These are phyloP conservation scores for Phialophora tarda DNA, from an alignment of 2,329 filamentous ascomycete genomes.

Conservation along the genomic window DNA sequence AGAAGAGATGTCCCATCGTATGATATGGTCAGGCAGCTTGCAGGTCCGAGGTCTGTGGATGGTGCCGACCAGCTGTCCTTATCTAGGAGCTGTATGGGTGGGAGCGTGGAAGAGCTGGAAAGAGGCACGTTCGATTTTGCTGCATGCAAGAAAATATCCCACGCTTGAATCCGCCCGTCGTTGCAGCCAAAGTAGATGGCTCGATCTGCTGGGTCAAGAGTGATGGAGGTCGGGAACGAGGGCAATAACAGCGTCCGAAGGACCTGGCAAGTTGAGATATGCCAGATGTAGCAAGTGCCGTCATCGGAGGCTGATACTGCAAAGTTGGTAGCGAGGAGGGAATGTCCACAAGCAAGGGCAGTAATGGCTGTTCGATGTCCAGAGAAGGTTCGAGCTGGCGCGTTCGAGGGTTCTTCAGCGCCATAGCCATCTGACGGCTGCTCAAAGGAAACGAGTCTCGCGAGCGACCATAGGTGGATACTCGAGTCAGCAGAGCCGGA, in stretches of 20 bases:
- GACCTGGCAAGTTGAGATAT: slow-evolving; percentile 77
- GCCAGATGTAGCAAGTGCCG: slow-evolving; percentile 90
- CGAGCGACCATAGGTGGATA: slow-evolving; percentile 88
- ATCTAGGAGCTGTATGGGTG: slow-evolving; percentile 49
- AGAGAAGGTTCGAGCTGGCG: slow-evolving; percentile 77
- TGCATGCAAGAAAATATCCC: slow-evolving; percentile 68
- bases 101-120: slow-evolving; percentile 43
- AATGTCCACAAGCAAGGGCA: slow-evolving; percentile 66
- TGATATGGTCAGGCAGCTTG: slow-evolving; percentile 72
- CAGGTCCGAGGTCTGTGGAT: slow-evolving; percentile 68
- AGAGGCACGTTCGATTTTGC: slow-evolving; percentile 10
- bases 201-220: slow-evolving; percentile 81
- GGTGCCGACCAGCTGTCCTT: slow-evolving; percentile 57
- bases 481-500: slow-evolving; percentile 72
- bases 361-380: slow-evolving; percentile 64
- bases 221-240: slow-evolving; percentile 71
- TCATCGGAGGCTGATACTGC: slow-evolving; percentile 84
- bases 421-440: slow-evolving; percentile 53
- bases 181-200: slow-evolving; percentile 81
- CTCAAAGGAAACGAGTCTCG: slow-evolving; percentile 71
- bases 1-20: slow-evolving; percentile 82
- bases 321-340: slow-evolving; percentile 75
- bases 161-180: slow-evolving; percentile 77
- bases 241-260: slow-evolving; percentile 83
- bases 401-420: slow-evolving; percentile 53